Evolutionary conservation across 1,284 basidiomycete species (phyloP).

Genomic region (Microbotryum silenes-acaulis): DNA sequence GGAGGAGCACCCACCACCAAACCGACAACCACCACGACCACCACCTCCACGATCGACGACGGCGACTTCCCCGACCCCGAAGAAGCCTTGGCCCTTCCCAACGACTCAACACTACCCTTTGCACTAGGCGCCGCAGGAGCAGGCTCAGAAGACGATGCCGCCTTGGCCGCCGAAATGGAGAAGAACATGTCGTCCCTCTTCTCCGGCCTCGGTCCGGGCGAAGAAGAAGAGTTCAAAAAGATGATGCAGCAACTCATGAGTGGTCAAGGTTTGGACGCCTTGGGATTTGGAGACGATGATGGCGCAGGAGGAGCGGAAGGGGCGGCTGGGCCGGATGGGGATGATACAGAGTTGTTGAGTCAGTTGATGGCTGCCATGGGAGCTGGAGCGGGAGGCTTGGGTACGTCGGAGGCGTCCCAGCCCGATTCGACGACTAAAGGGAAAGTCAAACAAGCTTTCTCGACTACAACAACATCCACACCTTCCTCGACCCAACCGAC

Average conservation of each 20-base stretch:
- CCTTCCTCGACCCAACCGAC: conserved; percentile 2
- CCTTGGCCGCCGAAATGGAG: conserved; percentile 54
- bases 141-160: conserved; percentile 49
- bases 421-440: background rate
- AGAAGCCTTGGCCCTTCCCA: conserved; percentile 29
- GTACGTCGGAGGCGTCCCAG: background rate
- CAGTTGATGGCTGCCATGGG: conserved; percentile 22
- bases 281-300: too few species aligned
- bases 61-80: conserved; percentile 47
- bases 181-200: conserved; percentile 80
- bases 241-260: conserved; percentile 15
- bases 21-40: conserved; percentile 22
- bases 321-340: too few species aligned
- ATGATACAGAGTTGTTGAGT: conserved; percentile 44
- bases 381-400: conserved; percentile 15
- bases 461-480: conserved; percentile 4
- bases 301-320: too few species aligned
- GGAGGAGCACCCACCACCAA: conserved; percentile 40
- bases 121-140: conserved; percentile 7
- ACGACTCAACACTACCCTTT: conserved; percentile 11
- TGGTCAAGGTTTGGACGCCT: too few species aligned
- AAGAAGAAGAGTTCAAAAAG: conserved; percentile 33
- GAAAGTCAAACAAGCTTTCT: conserved; percentile 25
- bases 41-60: conserved; percentile 38
- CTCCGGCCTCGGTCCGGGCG: conserved; percentile 50